These are phyloP conservation scores for Ogataea minuta DNA, from an alignment of 805 yeast genomes.

Conservation along the genomic window DNA sequence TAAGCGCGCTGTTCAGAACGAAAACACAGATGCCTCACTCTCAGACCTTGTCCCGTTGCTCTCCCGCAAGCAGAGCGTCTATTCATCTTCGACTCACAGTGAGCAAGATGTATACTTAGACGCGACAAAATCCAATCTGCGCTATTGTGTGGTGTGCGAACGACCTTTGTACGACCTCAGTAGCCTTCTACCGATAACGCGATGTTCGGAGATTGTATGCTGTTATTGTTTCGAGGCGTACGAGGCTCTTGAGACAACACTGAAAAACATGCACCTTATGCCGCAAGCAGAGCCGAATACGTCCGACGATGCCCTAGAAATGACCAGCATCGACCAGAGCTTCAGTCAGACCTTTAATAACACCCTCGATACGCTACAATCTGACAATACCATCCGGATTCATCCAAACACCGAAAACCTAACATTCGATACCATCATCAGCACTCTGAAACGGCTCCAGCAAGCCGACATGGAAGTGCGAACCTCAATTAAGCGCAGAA, in stretches of 20 bases:
- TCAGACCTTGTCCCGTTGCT: slow-evolving; percentile 5
- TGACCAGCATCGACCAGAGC: too few relatives aligned
- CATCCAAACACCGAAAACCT: not conserved
- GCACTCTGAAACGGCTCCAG: slow-evolving; percentile 8
- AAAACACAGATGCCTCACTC: slow-evolving; percentile 3
- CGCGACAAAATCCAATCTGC: slow-evolving; percentile 31
- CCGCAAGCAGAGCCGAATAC: too few relatives aligned
- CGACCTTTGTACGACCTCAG: slow-evolving; percentile 65
- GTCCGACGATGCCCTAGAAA: too few relatives aligned
- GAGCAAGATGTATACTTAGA: slow-evolving; percentile 24
- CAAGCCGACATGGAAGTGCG: slow-evolving; percentile 3
- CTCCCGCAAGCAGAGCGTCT: slow-evolving; percentile 10
- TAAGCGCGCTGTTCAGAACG: slow-evolving; percentile 29
- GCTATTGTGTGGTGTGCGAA: slow-evolving; percentile 67
- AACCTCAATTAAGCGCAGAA: not conserved
- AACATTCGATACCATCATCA: slow-evolving; percentile 8
- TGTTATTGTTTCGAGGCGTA: slow-evolving; percentile 53
- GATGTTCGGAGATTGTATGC: slow-evolving; percentile 57
- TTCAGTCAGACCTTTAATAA: not conserved
- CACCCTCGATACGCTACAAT: slow-evolving; percentile 1
- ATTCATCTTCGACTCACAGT: slow-evolving; percentile 19
- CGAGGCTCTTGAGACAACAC: slow-evolving; percentile 17
- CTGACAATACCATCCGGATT: slow-evolving; percentile 2
- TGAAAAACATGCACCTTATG: slow-evolving; percentile 4
- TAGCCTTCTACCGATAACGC: slow-evolving; percentile 31